Evolutionary conservation across 1,139 yeast genomes (phyloP), one percentile per base, ranked within the genome.

Genomic region (Kurtzmaniella quercitrusa): DNA sequence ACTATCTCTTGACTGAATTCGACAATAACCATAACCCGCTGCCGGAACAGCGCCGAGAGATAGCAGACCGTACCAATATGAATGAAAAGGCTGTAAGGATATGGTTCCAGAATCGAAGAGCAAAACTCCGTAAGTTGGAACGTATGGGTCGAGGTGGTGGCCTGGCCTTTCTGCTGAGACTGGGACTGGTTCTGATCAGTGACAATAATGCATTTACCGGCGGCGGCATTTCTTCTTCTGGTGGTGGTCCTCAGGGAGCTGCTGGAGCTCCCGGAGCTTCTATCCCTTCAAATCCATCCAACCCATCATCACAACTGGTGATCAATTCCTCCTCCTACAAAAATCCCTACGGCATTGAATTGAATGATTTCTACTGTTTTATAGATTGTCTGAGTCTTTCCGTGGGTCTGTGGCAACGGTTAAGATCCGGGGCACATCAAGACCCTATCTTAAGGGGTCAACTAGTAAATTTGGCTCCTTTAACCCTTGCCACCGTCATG

Each of bases 81-180:
- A 81, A 93, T 8, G 96, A 90, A 56, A 78, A 95, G 51, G 90
- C 95, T 4, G 96, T 91, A 2, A 76, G 96, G 46, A 90, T 91
- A 41, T 91, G 98, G 98, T 91, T 91, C 59, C 98, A 91, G 61
- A 91, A 91, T 59, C 72, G 94, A 53, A 68, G 97, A 48, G 96
- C 96, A 16, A 89, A 89, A 58, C 74, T 81, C 41, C 75, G 91
- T 57, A 82, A 79, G 56, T 58, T 73, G 50, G 83, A 78, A 52
- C 67, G 82, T 43, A 59, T 74, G 59, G 70, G 67, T 18, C 55
- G 58, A 42, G 50, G 46, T 33, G 52, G 18, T 14, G 36, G 40
- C 7, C 29, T 19, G 41, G 34, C 36, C 8, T 11, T 36, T 5
- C 38, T 36, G 38, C 38, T 36, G 38, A 18, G 38, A 19, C 38